Evolutionary conservation across 2,329 filamentous ascomycete species (phyloP).

Genomic region (Madurella fahalii): DNA sequence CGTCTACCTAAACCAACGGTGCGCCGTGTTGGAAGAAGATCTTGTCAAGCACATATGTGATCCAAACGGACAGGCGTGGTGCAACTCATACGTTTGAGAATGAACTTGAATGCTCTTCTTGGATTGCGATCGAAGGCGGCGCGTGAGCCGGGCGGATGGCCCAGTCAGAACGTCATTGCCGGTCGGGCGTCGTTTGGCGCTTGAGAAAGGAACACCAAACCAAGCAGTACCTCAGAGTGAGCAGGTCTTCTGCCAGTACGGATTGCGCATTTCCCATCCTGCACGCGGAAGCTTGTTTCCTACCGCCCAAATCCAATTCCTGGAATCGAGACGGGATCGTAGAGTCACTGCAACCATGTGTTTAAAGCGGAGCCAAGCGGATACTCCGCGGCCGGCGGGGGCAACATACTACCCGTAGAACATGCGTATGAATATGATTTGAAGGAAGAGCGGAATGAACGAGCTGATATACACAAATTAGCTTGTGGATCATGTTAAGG

Average conservation of each 20-base stretch:
- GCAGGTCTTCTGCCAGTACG: conserved; percentile 22
- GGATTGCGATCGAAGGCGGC: conserved; percentile 20
- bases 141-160: conserved; percentile 25
- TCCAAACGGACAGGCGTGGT: conserved; percentile 28
- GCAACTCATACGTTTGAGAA: conserved; percentile 9
- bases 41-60: conserved; percentile 28
- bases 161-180: conserved; percentile 22
- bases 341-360: conserved; percentile 24
- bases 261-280: conserved; percentile 19
- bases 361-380: conserved; percentile 26
- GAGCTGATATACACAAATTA: conserved; percentile 23
- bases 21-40: conserved; percentile 36
- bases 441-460: conserved; percentile 21
- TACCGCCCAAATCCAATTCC: not conserved
- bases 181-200: conserved; percentile 22
- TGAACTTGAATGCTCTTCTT: conserved; percentile 13
- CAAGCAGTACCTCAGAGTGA: conserved; percentile 26
- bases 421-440: conserved; percentile 20
- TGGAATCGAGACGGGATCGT: conserved; percentile 2
- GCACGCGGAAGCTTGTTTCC: not conserved
- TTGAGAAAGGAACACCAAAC: conserved; percentile 24
- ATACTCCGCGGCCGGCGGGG: conserved; percentile 22
- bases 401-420: conserved; percentile 19
- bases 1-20: conserved; percentile 38
- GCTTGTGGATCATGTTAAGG: conserved; percentile 16